Percentiles rank a stretch among this genome's conserved stretches.
These are phyloP conservation scores for Chloroidium sp. DNA, from an alignment of 163 green algal species.

Conservation along the genomic window DNA sequence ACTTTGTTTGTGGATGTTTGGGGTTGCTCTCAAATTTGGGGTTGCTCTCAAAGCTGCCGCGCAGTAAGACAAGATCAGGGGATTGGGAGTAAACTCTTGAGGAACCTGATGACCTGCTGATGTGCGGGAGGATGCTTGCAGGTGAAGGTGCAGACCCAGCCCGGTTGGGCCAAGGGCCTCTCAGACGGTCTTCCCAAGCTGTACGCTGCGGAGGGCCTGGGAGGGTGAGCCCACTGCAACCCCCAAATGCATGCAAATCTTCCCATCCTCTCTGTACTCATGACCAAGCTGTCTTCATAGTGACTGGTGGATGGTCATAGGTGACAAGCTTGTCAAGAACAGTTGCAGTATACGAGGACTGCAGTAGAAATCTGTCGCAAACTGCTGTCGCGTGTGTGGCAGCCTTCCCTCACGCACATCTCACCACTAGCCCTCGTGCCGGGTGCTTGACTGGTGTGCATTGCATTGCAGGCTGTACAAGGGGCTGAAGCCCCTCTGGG, in stretches of 20 bases:
- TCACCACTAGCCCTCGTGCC: neutral
- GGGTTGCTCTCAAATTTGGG: too few species aligned
- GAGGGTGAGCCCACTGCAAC: constrained; percentile 30
- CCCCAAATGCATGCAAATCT: neutral
- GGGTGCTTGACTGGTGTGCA: neutral
- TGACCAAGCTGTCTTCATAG: neutral
- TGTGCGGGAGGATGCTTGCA: constrained; percentile 18
- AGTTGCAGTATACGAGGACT: too few species aligned
- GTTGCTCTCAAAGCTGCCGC: neutral
- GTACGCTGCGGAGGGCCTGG: constrained; percentile 56
- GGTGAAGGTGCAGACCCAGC: constrained; percentile 95
- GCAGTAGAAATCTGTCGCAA: too few species aligned
- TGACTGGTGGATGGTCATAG: too few species aligned
- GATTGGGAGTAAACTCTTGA: neutral
- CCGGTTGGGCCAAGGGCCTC: constrained; percentile 84
- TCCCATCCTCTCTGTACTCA: neutral
- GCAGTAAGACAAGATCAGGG: neutral
- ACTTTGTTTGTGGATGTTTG: too few species aligned
- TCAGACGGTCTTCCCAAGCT: constrained; percentile 87
- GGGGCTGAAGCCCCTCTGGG: constrained; percentile 86
- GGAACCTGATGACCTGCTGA: too few species aligned
- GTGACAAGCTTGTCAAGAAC: neutral
- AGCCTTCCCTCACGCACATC: neutral
- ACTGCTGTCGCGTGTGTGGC: too few species aligned
- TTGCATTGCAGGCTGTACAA: constrained; percentile 77